Evolutionary conservation across 140 eudicot species (phyloP).

Genomic region (Oenanthe javanica): DNA sequence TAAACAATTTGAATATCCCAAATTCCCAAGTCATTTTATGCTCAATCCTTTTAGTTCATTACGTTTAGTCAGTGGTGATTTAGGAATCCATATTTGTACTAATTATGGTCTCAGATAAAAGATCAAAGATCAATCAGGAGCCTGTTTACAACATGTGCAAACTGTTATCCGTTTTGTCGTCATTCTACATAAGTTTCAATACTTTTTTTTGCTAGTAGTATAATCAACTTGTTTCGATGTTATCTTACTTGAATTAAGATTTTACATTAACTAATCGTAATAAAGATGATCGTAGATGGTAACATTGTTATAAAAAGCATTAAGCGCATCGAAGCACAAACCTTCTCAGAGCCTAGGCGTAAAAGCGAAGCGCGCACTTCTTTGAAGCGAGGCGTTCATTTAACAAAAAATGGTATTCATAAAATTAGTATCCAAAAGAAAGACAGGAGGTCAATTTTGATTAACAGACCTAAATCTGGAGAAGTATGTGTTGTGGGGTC

Average conservation of each 20-base stretch:
- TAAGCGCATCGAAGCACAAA: too few relatives aligned
- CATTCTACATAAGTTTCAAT: background rate
- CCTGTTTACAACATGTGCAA: background rate
- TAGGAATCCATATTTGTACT: background rate
- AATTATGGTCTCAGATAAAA: background rate
- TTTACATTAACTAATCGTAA: background rate
- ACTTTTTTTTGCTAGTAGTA: background rate
- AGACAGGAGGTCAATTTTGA: background rate
- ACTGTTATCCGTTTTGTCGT: background rate
- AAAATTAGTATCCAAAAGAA: background rate
- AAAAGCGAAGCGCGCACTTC: too few relatives aligned
- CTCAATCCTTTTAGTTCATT: background rate
- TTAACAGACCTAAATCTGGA: slow-evolving; percentile 16
- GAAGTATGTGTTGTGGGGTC: slow-evolving; percentile 5
- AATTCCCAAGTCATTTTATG: background rate
- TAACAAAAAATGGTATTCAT: background rate
- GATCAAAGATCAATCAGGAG: background rate
- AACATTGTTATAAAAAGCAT: too few relatives aligned
- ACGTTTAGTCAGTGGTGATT: background rate
- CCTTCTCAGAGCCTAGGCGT: too few relatives aligned
- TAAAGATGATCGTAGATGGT: background rate
- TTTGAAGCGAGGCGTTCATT: too few relatives aligned
- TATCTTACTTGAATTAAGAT: background rate
- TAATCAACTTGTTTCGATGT: background rate
- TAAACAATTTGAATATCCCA: background rate